These are phyloP conservation scores for apple (Malus domestica) DNA, from an alignment of 306 rosid genomes.

Conservation along the genomic window DNA sequence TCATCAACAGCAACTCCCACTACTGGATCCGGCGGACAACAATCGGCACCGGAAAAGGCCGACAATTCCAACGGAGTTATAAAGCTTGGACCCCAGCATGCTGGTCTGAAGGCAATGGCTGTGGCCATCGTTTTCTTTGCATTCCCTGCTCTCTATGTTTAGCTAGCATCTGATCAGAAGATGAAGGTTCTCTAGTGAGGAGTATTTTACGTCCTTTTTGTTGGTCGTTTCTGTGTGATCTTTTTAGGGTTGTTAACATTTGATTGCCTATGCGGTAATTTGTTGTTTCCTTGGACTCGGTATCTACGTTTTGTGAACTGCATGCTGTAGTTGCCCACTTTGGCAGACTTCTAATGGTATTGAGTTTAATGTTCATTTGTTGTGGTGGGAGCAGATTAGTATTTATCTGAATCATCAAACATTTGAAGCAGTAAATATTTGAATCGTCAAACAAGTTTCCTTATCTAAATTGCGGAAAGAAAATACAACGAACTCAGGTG, in stretches of 20 bases:
- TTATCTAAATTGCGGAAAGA: too few relatives aligned
- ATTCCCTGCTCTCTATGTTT: conserved; percentile 13
- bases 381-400: background rate
- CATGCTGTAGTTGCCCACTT: background rate
- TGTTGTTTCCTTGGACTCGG: background rate
- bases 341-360: background rate
- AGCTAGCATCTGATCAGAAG: background rate
- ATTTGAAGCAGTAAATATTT: too few relatives aligned
- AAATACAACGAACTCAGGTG: background rate
- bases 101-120: conserved; percentile 17
- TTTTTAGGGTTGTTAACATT: background rate
- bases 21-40: background rate
- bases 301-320: background rate
- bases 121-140: conserved; percentile 22
- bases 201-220: background rate
- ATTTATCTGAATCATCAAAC: too few relatives aligned
- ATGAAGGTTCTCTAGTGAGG: background rate
- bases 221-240: background rate
- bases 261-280: background rate
- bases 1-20: background rate
- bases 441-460: background rate
- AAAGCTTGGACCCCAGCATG: conserved; percentile 14
- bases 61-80: conserved; percentile 8
- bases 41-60: background rate
- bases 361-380: background rate